phyloP scores from a whole-genome alignment of 2,329 filamentous ascomycete species.

The Hymenoscyphus infarciens region DNA sequence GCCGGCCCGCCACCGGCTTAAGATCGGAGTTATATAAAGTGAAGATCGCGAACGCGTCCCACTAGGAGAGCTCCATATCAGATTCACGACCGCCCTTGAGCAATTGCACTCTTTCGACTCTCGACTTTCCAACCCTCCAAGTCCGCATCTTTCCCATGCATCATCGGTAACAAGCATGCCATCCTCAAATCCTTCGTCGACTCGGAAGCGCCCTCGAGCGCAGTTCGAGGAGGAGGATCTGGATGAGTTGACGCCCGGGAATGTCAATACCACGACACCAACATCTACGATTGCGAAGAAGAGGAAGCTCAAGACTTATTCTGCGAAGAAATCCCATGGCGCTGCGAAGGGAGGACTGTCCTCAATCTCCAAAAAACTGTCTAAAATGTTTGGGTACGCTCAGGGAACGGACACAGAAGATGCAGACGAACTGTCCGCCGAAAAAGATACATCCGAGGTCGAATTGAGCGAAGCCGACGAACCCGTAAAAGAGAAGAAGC shows the following conservation, averaged over 20 bases:
- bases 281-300: constrained; percentile 18
- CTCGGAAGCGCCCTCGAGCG: constrained; percentile 24
- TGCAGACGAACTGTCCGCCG: constrained; percentile 8
- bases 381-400: background rate
- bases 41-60: constrained; percentile 1
- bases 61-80: background rate
- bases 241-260: constrained; percentile 20
- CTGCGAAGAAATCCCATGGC: constrained; percentile 2
- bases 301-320: constrained; percentile 19
- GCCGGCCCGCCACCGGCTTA: background rate
- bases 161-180: constrained; percentile 2
- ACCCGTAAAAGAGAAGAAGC: background rate
- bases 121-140: background rate
- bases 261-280: constrained; percentile 9
- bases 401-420: background rate
- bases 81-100: background rate
- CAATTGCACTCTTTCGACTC: background rate
- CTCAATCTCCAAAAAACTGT: background rate
- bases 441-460: background rate
- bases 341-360: background rate
- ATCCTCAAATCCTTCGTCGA: constrained; percentile 10
- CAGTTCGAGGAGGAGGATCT: constrained; percentile 17
- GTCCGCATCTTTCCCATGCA: background rate
- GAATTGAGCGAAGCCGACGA: background rate
- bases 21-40: background rate